Base-by-base conservation (phyloP, 192 early-diverging fungal genomes). In the Phlyctochytrium planicorne region DNA sequence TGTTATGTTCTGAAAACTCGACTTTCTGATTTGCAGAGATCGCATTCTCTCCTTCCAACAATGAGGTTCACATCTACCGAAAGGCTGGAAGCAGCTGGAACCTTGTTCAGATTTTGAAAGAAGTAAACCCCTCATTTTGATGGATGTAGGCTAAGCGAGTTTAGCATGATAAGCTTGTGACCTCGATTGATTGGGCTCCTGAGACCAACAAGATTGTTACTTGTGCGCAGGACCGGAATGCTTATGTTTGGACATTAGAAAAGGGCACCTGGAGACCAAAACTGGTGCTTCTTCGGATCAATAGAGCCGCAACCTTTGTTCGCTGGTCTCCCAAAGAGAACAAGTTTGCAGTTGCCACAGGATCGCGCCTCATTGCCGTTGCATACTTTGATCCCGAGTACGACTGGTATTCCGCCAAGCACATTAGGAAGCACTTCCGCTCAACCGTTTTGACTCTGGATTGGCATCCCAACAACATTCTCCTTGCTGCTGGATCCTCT, bases 311-410 rank as follows among this genome's bases (percentile, higher is more conserved):
- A 3, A 98, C 95, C 2, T 91, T 83, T 78, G 94, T 91, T 3
- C 82, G 87, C 59, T 99, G 97, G 97, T 93, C 90, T 24, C 97
- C 97, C 30, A 82, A 80, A 55, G 95, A 97, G 79, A 88, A 96
- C 83, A 99, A 99, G 86, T 99, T 99, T 87, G 97, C 97, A 0
- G 95, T 96, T 1, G 95, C 91, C 30, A 93, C 91, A 36, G 97
- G 97, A 53, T 88, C 96, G 60, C 87, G 92, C 34, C 87, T 89
- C 71, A 93, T 99, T 65, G 85, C 93, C 0, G 83, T 99, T 61
- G 96, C 96, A 73, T 97, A 96, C 73, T 98, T 94, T 82, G 95
- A 94, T 69, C 88, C 92, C 72, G 94, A 93, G 69, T 92, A 94
- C 73, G 89, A 99, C 74, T 99, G 94, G 95, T 68, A 68, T 59